phyloP scores from a whole-genome alignment of 2,329 filamentous ascomycete genomes.

The Beauveria caledonica region DNA sequence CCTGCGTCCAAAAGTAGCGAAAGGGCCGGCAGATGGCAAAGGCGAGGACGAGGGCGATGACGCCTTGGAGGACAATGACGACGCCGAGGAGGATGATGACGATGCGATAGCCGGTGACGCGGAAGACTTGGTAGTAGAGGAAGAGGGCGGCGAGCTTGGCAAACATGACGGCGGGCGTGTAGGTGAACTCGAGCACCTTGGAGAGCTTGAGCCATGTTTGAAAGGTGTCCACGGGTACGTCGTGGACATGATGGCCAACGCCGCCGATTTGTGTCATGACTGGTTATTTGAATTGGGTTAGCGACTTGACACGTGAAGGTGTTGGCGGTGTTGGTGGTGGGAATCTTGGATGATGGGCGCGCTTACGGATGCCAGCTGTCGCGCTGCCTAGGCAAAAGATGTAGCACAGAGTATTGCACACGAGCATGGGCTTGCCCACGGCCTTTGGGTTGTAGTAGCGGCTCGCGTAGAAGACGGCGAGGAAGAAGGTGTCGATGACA shows the following conservation, averaged over 20 bases:
- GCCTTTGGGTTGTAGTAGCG: constrained; percentile 12
- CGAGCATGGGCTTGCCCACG: constrained; percentile 10
- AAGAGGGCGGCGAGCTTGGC: constrained; percentile 13
- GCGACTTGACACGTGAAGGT: too few species aligned
- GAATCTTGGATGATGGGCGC: not conserved
- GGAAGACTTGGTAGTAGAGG: constrained; percentile 12
- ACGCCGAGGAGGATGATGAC: constrained; percentile 8
- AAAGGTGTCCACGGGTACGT: constrained; percentile 6
- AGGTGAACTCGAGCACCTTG: constrained; percentile 14
- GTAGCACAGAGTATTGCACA: constrained; percentile 12
- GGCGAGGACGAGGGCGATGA: constrained; percentile 11
- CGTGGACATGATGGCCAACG: constrained; percentile 6
- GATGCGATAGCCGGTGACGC: constrained; percentile 2
- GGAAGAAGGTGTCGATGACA: constrained; percentile 12
- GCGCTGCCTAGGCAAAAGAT: constrained; percentile 11
- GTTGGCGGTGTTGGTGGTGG: too few species aligned
- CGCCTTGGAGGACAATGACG: constrained; percentile 10
- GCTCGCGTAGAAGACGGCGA: constrained; percentile 11
- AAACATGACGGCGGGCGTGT: constrained; percentile 13
- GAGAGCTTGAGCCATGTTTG: constrained; percentile 13
- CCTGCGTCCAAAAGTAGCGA: constrained; percentile 12
- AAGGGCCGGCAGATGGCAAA: constrained; percentile 12
- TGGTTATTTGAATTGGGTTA: not conserved
- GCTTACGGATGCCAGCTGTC: constrained; percentile 5
- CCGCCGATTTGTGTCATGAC: constrained; percentile 12